These are phyloP conservation scores for Dictyostelium citrinum DNA, from an alignment of 78 protist genomes.

Conservation along the genomic window DNA sequence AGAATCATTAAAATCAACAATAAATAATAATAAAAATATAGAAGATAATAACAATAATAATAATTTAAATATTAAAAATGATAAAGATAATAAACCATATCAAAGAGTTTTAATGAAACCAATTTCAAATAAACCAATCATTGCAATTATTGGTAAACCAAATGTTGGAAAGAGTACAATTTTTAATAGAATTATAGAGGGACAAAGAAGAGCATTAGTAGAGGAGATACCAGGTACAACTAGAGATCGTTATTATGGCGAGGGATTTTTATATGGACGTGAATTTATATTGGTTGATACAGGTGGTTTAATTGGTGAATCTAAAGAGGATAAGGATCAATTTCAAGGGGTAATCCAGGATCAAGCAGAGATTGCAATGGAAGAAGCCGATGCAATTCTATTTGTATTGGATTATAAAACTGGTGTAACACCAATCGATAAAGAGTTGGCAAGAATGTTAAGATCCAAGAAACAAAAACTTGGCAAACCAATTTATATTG, in stretches of 20 bases:
- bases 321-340: conserved; percentile 33
- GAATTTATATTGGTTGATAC: conserved; percentile 81
- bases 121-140: conserved; percentile 52
- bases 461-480: background rate
- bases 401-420: conserved; percentile 42
- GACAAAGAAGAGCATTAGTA: conserved; percentile 66
- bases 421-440: conserved; percentile 63
- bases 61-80: too few relatives aligned
- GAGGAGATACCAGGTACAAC: conserved; percentile 79
- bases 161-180: conserved; percentile 88
- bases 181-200: conserved; percentile 67
- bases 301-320: conserved; percentile 83
- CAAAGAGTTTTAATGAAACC: conserved; percentile 28
- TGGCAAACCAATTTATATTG: conserved; percentile 55
- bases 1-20: background rate
- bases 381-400: conserved; percentile 69
- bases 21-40: background rate
- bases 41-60: background rate
- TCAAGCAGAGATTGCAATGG: conserved; percentile 75
- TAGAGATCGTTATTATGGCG: conserved; percentile 73
- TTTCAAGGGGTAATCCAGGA: conserved; percentile 24
- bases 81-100: too few relatives aligned
- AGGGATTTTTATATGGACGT: conserved; percentile 35
- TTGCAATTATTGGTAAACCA: conserved; percentile 84
- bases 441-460: conserved; percentile 70